Percentiles rank a stretch among this genome's conserved stretches.
Evolutionary conservation across 2,329 filamentous ascomycete genomes (phyloP).

Genomic region (Lachnellula hyalina): DNA sequence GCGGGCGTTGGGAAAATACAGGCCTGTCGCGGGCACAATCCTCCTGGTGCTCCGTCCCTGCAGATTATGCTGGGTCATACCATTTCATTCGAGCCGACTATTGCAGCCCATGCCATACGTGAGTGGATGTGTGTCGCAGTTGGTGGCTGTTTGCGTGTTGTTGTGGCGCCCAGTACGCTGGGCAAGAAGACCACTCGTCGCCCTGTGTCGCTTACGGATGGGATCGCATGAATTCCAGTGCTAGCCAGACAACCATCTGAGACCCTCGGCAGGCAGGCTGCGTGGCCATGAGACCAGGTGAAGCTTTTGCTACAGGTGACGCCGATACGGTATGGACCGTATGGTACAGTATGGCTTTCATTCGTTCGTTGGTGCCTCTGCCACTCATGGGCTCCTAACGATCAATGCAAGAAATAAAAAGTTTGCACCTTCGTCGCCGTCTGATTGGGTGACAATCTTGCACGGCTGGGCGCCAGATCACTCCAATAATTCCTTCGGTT

Average conservation of each 20-base stretch:
- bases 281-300: conserved; percentile 20
- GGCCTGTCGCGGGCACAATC: conserved; percentile 5
- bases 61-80: conserved; percentile 10
- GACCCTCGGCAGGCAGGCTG: conserved; percentile 10
- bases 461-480: conserved; percentile 6
- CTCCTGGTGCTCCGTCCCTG: conserved; percentile 5
- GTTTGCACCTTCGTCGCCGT: conserved; percentile 2
- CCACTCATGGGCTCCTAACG: conserved; percentile 13
- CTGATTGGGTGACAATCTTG: neutral
- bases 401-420: conserved; percentile 20
- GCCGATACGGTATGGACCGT: neutral
- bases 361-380: neutral
- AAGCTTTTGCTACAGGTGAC: neutral
- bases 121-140: conserved; percentile 16
- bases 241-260: conserved; percentile 19
- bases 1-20: conserved; percentile 4
- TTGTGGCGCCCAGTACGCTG: conserved; percentile 15
- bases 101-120: conserved; percentile 6
- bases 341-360: neutral
- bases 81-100: neutral
- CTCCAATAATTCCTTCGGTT: conserved; percentile 11
- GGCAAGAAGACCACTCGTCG: conserved; percentile 1
- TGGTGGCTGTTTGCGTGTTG: conserved; percentile 16
- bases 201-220: conserved; percentile 3
- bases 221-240: conserved; percentile 18